Evolutionary conservation across 495 filamentous ascomycete genomes (phyloP), one percentile per base, ranked within the genome.

Genomic region (Penicillium longicatenatum): DNA sequence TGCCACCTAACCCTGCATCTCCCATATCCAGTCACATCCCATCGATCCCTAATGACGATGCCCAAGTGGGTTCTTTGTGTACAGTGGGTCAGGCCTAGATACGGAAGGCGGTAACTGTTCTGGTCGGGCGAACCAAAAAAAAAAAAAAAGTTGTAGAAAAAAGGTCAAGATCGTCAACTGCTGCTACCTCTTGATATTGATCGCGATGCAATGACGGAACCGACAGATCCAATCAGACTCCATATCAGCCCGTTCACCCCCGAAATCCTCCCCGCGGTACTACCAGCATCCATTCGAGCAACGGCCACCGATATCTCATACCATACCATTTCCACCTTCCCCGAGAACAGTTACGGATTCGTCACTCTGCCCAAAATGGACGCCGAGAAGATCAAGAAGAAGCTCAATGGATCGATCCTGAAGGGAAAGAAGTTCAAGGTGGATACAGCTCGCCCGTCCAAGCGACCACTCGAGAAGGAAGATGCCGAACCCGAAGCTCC

Each of bases 331-430:
- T 78, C 91, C 55, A 92, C 91, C 6, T 96, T 94, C 59, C 93
- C 93, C 14, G 93, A 98, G 55, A 89, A 85, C 65, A 83, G 80
- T 35, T 98, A 90, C 87, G 94, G 92, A 46, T 98, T 89, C 75
- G 73, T 97, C 47, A 90, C 93, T 19, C 71, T 98, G 20, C 91
- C 93, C 0, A 70, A 66, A 2, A 83, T 86, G 72, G 91, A 94
- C 59, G 94, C 92, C 6, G 87, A 93, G 4, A 95, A 92, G 66
- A 75, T 98, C 29, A 89, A 87, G 71, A 93, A 91, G 79, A 97
- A 95, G 68, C 80, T 98, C n/a, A 89, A 96, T 76, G 93, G 93
- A 9, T 83, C 88, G 6, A 87, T 92, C 14, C 74, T 98, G 22
- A 95, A 87, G 56, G 94, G 94, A 31, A 79, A 82, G 42, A 98